Evolutionary conservation across 768 basidiomycete species (phyloP).

Genomic region (Lactarius hengduanensis): DNA sequence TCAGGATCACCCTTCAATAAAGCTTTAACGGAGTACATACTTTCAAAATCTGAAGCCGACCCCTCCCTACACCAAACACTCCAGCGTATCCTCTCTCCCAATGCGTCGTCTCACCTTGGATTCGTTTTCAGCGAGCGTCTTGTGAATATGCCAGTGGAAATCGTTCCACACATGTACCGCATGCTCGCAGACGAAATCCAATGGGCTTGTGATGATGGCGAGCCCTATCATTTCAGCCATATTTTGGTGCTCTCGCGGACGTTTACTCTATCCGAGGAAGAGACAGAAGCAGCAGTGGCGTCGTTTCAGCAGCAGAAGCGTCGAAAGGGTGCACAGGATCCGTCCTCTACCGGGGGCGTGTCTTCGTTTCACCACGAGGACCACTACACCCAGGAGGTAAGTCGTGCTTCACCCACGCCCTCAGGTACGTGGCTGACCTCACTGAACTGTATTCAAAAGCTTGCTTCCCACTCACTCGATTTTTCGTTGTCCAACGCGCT

Average conservation of each 20-base stretch:
- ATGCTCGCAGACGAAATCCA: slow-evolving; percentile 86
- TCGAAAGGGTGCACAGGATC: slow-evolving; percentile 35
- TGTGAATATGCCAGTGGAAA: slow-evolving; percentile 94
- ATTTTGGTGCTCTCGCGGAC: slow-evolving; percentile 74
- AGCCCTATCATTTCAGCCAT: slow-evolving; percentile 71
- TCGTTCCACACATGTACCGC: slow-evolving; percentile 87
- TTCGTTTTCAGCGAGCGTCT: slow-evolving; percentile 85
- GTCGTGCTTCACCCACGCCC: slow-evolving; percentile 29
- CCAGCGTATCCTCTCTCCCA: slow-evolving; percentile 46
- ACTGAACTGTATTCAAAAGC: slow-evolving; percentile 36
- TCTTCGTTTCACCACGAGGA: slow-evolving; percentile 89
- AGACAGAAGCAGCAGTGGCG: slow-evolving; percentile 39
- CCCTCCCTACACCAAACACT: slow-evolving; percentile 52
- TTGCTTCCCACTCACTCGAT: slow-evolving; percentile 51
- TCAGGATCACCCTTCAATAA: slow-evolving; percentile 73
- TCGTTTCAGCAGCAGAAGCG: slow-evolving; percentile 41
- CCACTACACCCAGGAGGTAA: slow-evolving; percentile 63
- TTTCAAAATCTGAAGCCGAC: slow-evolving; percentile 55
- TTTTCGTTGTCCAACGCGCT: slow-evolving; percentile 53
- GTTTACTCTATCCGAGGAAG: slow-evolving; percentile 73
- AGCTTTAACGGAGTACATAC: slow-evolving; percentile 66
- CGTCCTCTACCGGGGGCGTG: slow-evolving; percentile 48
- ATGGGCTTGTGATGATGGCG: slow-evolving; percentile 63
- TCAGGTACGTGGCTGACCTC: not conserved
- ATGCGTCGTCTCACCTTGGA: slow-evolving; percentile 60